These are phyloP conservation scores for Aspergillus bridgeri DNA, from an alignment of 495 filamentous ascomycete genomes.

Conservation along the genomic window DNA sequence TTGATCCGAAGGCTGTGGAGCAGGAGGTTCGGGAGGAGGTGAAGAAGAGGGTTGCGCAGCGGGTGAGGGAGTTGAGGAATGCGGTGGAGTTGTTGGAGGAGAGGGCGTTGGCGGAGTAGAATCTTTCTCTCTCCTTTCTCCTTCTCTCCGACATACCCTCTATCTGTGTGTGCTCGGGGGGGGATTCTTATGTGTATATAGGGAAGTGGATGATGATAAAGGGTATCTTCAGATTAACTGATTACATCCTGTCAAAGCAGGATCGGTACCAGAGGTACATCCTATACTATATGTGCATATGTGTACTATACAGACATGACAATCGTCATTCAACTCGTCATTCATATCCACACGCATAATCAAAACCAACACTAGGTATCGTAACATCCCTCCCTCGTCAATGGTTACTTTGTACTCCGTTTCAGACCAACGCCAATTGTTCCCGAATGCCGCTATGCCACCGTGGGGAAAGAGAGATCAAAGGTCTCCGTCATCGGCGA, in stretches of 20 bases:
- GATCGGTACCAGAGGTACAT: not conserved
- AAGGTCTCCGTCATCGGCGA: constrained; percentile 31
- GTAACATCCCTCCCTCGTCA: not conserved
- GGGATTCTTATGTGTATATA: not conserved
- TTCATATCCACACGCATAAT: not conserved
- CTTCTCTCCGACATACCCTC: too few relatives aligned
- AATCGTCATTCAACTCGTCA: constrained; percentile 1
- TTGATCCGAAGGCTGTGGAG: constrained; percentile 30
- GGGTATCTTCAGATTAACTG: not conserved
- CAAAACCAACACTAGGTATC: not conserved
- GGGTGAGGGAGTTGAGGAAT: constrained; percentile 42
- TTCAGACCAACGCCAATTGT: not conserved
- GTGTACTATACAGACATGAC: constrained; percentile 1
- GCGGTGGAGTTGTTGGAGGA: constrained; percentile 42
- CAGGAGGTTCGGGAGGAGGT: constrained; percentile 34
- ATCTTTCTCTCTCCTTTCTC: not conserved
- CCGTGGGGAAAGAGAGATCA: constrained; percentile 22
- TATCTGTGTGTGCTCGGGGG: too few relatives aligned
- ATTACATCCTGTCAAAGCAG: too few relatives aligned
- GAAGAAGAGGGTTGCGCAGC: constrained; percentile 37
- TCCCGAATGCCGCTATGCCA: constrained; percentile 12
- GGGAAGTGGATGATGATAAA: not conserved
- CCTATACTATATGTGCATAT: not conserved
- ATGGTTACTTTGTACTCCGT: not conserved
- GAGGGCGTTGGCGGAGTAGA: constrained; percentile 33